A percentile compares a stretch with the other conserved stretches of the same genome.
These are phyloP conservation scores for Nymphaea thermarum DNA, from an alignment of 164 flowering plant genomes.

Conservation along the genomic window DNA sequence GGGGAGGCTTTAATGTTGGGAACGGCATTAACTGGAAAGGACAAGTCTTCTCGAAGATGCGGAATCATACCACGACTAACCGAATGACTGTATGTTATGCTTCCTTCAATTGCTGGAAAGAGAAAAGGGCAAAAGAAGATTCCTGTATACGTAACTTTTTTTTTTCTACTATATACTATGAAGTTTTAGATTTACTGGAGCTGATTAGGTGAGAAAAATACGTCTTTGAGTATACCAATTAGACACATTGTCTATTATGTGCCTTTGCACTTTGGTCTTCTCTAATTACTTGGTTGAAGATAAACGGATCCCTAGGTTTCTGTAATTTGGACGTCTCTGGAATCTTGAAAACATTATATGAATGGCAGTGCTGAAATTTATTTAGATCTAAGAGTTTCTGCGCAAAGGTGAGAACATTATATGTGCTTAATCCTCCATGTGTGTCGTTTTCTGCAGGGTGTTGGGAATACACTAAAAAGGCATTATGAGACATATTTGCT, in stretches of 20 bases:
- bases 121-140: not conserved
- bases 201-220: not conserved
- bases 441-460: slow-evolving; percentile 33
- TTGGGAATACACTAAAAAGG: slow-evolving; percentile 93
- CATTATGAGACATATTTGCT: slow-evolving; percentile 94
- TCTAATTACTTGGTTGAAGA: too few species aligned
- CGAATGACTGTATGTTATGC: slow-evolving; percentile 81
- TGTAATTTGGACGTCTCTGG: too few species aligned
- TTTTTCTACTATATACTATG: not conserved
- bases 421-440: too few species aligned
- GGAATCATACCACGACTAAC: slow-evolving; percentile 84
- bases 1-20: slow-evolving; percentile 99
- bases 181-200: too few species aligned
- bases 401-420: too few species aligned
- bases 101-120: not conserved
- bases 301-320: too few species aligned
- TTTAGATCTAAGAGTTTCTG: too few species aligned
- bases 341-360: too few species aligned
- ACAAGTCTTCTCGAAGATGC: slow-evolving; percentile 99
- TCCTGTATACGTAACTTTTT: not conserved
- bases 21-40: slow-evolving; percentile 99
- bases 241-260: too few species aligned
- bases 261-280: too few species aligned
- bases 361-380: too few species aligned
- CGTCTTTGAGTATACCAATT: too few species aligned